Conservation (phyloP, 345 rosid species). For the Punica granatum region DNA sequence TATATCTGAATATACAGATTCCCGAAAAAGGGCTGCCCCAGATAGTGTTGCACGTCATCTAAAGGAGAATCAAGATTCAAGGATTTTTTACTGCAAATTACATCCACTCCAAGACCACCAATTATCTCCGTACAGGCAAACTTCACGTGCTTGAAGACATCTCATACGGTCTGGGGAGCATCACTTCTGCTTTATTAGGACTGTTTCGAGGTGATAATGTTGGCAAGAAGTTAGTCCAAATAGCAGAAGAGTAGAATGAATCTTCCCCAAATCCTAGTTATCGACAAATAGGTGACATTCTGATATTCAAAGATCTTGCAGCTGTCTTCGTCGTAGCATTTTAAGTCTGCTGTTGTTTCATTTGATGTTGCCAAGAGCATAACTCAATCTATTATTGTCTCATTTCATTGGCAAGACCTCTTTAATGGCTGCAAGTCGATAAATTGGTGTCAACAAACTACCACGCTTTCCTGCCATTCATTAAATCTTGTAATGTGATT, state of each 20-base stretch:
- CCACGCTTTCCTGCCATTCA: slow-evolving; percentile 26
- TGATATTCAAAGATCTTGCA: no score
- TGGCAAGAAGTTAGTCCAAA: slow-evolving; percentile 7
- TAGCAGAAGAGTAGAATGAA: neutral
- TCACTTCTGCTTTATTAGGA: slow-evolving; percentile 36
- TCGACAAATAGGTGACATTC: neutral
- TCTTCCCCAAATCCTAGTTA: neutral
- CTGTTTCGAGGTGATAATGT: slow-evolving; percentile 30
- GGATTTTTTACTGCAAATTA: slow-evolving; percentile 36
- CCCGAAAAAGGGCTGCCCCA: slow-evolving; percentile 27
- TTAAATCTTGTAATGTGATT: slow-evolving; percentile 24
- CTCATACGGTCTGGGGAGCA: slow-evolving; percentile 34
- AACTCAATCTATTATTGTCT: neutral
- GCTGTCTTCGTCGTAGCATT: neutral
- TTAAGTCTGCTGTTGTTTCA: neutral
- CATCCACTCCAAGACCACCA: slow-evolving; percentile 27
- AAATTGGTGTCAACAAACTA: slow-evolving; percentile 18
- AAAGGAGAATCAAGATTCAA: slow-evolving; percentile 42
- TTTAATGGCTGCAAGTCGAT: no score
- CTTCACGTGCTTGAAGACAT: slow-evolving; percentile 37
- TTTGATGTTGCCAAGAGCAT: neutral
- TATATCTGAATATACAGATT: slow-evolving; percentile 36
- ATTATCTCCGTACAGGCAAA: slow-evolving; percentile 22
- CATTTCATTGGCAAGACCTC: neutral
- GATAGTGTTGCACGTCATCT: slow-evolving; percentile 34